These are phyloP conservation scores for Colletotrichum viniferum DNA, from an alignment of 2,329 filamentous ascomycete species.

Conservation along the genomic window DNA sequence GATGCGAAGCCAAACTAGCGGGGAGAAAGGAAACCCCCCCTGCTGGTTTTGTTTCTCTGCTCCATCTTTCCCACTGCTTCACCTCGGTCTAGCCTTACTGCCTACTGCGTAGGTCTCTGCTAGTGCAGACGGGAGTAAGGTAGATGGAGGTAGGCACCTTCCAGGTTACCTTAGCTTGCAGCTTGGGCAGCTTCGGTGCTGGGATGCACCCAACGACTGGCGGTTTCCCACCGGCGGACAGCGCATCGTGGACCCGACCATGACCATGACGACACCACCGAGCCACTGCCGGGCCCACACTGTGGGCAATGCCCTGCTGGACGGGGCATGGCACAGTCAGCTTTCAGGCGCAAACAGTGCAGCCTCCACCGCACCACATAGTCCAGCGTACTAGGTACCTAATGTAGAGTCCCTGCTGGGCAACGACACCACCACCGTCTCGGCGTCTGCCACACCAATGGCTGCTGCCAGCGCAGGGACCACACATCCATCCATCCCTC, in stretches of 20 bases:
- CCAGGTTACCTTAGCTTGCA: not conserved
- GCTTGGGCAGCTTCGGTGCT: not conserved
- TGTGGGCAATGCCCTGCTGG: not conserved
- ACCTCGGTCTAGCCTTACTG: not conserved
- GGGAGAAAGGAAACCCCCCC: not conserved
- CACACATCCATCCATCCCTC: not conserved
- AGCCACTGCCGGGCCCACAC: constrained; percentile 13
- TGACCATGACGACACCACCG: constrained; percentile 23
- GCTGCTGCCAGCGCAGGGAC: constrained; percentile 2
- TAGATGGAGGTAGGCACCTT: too few relatives aligned
- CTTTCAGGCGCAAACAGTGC: not conserved
- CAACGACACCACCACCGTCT: not conserved
- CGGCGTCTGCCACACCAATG: not conserved
- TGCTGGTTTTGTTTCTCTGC: not conserved
- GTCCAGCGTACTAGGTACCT: too few relatives aligned
- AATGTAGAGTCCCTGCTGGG: not conserved
- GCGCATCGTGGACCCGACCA: constrained; percentile 12
- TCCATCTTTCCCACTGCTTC: not conserved
- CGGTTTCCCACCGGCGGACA: constrained; percentile 2
- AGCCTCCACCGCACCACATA: not conserved
- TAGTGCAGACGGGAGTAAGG: too few relatives aligned
- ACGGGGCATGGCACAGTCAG: not conserved
- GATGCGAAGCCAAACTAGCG: constrained; percentile 13
- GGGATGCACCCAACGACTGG: not conserved
- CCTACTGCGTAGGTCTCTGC: too few relatives aligned